Percentiles rank a stretch among this genome's conserved stretches.
Evolutionary conservation across 208 protist genomes (phyloP).

Genomic region (Balamuthia mandrillaris): DNA sequence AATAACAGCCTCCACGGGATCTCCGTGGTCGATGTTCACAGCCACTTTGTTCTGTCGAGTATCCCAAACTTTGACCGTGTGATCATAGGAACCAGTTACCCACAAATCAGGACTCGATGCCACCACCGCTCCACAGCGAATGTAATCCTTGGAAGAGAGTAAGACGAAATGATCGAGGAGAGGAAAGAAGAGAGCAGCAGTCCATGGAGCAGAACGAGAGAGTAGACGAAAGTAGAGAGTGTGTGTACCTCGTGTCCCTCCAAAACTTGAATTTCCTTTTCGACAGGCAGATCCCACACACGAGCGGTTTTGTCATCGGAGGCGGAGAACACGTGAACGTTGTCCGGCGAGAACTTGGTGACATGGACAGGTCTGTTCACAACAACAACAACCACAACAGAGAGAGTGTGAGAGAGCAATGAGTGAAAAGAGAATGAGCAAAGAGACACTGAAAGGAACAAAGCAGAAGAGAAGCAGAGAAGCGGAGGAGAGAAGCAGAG

Average conservation of each 20-base stretch:
- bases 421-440: not conserved
- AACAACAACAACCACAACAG: not conserved
- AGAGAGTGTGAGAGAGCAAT: not conserved
- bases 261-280: constrained; percentile 17
- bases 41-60: not conserved
- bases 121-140: constrained; percentile 9
- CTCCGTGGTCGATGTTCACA: constrained; percentile 47
- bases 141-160: constrained; percentile 16
- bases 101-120: constrained; percentile 23
- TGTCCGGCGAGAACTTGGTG: constrained; percentile 42
- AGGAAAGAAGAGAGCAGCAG: too few species aligned
- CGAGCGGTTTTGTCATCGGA: constrained; percentile 51
- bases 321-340: constrained; percentile 35
- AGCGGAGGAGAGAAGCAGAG: not conserved
- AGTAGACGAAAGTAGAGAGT: not conserved
- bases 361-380: constrained; percentile 36
- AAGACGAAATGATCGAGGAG: too few species aligned
- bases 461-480: not conserved
- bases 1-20: constrained; percentile 51
- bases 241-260: not conserved
- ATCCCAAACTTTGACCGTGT: constrained; percentile 59
- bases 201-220: not conserved
- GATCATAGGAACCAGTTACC: constrained; percentile 52
- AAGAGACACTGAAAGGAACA: not conserved
- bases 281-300: constrained; percentile 42